phyloP scores from a whole-genome alignment of 495 filamentous ascomycete species.

The Tuber indicum region DNA sequence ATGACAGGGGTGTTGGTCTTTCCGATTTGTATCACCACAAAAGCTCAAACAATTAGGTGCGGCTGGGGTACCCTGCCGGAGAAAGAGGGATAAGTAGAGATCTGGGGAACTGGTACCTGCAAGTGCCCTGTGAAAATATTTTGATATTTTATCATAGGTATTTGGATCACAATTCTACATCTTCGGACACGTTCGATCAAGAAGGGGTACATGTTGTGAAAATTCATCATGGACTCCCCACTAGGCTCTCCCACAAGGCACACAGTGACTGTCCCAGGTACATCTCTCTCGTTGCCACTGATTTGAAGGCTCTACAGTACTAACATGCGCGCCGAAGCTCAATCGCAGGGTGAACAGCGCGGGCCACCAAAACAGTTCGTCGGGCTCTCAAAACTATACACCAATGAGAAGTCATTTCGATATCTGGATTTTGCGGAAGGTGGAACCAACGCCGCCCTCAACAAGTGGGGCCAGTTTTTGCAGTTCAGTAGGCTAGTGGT shows the following conservation, averaged over 20 bases:
- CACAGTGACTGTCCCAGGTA: background rate
- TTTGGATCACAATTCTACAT: background rate
- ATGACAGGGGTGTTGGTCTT: too few species aligned
- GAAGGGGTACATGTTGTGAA: background rate
- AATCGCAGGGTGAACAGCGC: background rate
- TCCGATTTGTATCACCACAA: too few species aligned
- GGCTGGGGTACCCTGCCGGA: too few species aligned
- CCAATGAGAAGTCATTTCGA: background rate
- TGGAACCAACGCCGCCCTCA: background rate
- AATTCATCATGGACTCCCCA: background rate
- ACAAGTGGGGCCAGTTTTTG: background rate
- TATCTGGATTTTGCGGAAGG: slow-evolving; percentile 4
- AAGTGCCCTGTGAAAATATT: background rate
- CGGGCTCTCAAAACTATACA: background rate
- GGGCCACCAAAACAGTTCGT: background rate
- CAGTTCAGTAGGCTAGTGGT: background rate
- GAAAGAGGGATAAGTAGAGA: too few species aligned
- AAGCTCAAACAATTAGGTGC: too few species aligned
- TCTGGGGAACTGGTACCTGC: too few species aligned
- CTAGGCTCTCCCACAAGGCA: background rate
- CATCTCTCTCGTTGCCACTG: background rate
- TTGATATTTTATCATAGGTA: background rate
- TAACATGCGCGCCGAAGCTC: background rate
- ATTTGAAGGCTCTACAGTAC: background rate
- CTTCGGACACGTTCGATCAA: background rate